phyloP scores from a whole-genome alignment of 495 filamentous ascomycete species.

The Xylaria scruposa region DNA sequence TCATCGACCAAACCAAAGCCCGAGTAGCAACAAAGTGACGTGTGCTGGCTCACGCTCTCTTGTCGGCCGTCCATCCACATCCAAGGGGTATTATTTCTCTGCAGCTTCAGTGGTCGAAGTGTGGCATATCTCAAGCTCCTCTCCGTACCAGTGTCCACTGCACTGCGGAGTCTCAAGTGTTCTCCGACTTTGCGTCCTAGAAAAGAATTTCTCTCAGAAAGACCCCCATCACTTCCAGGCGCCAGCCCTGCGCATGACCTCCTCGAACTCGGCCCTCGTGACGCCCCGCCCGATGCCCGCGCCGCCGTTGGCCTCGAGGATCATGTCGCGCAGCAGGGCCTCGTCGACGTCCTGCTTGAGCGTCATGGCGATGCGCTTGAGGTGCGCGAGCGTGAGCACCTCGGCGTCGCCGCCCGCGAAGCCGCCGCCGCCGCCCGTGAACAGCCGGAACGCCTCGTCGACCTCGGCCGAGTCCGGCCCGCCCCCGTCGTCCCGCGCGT shows the following conservation, averaged over 20 bases:
- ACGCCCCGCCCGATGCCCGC: slow-evolving; percentile 75
- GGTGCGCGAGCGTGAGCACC: slow-evolving; percentile 72
- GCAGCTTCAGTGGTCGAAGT: not conserved
- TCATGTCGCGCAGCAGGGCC: slow-evolving; percentile 86
- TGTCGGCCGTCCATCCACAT: not conserved
- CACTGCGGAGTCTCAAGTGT: too few relatives aligned
- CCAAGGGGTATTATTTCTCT: not conserved
- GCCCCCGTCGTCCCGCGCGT: slow-evolving; percentile 59
- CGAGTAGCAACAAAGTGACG: not conserved
- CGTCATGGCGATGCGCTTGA: slow-evolving; percentile 79
- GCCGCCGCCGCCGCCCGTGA: slow-evolving; percentile 57
- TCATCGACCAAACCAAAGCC: not conserved
- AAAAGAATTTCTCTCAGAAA: not conserved
- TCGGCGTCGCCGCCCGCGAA: slow-evolving; percentile 16
- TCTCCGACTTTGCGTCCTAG: not conserved
- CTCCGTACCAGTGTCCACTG: not conserved
- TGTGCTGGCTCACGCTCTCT: not conserved
- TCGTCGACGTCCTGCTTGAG: slow-evolving; percentile 84
- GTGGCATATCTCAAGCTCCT: slow-evolving; percentile 1
- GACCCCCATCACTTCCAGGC: slow-evolving; percentile 63
- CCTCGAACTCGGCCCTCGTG: slow-evolving; percentile 78
- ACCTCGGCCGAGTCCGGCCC: slow-evolving; percentile 66
- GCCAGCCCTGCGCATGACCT: slow-evolving; percentile 83
- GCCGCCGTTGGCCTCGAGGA: slow-evolving; percentile 88
- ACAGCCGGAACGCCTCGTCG: slow-evolving; percentile 78